Evolutionary conservation across 2,329 filamentous ascomycete species (phyloP), one percentile per base, ranked within the genome.

Genomic region (Hypoxylon sp.): DNA sequence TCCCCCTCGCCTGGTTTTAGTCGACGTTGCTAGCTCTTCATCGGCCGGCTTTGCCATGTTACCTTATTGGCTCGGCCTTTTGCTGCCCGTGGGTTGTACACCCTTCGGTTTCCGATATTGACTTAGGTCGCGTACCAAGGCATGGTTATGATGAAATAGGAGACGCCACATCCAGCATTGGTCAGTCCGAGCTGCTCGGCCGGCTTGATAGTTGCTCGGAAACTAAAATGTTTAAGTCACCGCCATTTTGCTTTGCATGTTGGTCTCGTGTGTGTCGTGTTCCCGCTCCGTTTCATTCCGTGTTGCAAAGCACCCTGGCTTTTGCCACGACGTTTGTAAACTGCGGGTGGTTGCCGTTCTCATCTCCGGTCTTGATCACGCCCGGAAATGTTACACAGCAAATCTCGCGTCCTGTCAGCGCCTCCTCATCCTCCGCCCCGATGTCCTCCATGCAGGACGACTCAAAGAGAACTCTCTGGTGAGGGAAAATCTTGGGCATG

Each of bases 291-390:
- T 48, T 64, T 74, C 70, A 78, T 66, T 82, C 79, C 7, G 79
- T 76, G 46, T 75, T 75, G 68, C 86, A 88, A 43, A 89, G 73
- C 4, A 90, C 87, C 65, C 82, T 83, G n/a, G 86, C 84, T 73
- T 88, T 89, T 56, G 82, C 77, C 62, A 90, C 83, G 41, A 89
- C 79, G 68, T 89, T 89, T 37, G 79, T 78, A 60, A 84, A 82
- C 67, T 88, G 82, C 65, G 83, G 72, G 60, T 86, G 81, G 33
- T 81, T 80, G 20, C 87, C 87, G 60, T 81, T 83, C 74, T 88
- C 86, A 70, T 89, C 85, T 4, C 87, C 87, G 18, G 78, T 75
- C 74, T 90, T 90, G 54, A 86, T 76, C 18, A 90, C 78, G 5
- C 83, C 83, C 1, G 87, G 87, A 53, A 88, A 89, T 1, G 83